Evolutionary conservation across 257 asterid species (phyloP).

Genomic region (Ballota nigra): DNA sequence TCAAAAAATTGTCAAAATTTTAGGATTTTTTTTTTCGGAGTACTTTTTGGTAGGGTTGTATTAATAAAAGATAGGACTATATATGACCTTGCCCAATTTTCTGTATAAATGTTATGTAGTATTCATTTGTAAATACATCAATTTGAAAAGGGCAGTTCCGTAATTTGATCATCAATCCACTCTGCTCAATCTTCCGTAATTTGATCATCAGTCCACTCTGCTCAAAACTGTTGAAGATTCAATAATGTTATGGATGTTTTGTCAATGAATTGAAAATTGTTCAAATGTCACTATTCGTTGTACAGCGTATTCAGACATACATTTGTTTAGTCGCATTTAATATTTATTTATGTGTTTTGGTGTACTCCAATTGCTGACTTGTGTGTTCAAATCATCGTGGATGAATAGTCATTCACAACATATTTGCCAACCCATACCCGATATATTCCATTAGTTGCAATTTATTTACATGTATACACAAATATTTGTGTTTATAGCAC

Average conservation of each 20-base stretch:
- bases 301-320: background rate
- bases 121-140: too few relatives aligned
- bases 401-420: background rate
- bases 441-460: background rate
- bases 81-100: too few relatives aligned
- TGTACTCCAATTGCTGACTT: background rate
- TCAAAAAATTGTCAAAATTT: too few relatives aligned
- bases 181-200: too few relatives aligned
- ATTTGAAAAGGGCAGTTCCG: too few relatives aligned
- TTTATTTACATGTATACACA: background rate
- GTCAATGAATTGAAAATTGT: background rate
- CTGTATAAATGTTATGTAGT: too few relatives aligned
- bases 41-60: too few relatives aligned
- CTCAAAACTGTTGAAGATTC: background rate
- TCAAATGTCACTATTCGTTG: background rate
- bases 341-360: background rate
- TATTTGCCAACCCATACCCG: background rate
- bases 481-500: too few relatives aligned
- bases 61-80: too few relatives aligned
- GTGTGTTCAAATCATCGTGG: background rate
- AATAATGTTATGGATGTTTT: background rate
- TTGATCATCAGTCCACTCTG: background rate
- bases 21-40: too few relatives aligned
- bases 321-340: background rate
- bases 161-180: too few relatives aligned